Evolutionary conservation across 805 yeast genomes (phyloP).

Genomic region (Candida maesae): DNA sequence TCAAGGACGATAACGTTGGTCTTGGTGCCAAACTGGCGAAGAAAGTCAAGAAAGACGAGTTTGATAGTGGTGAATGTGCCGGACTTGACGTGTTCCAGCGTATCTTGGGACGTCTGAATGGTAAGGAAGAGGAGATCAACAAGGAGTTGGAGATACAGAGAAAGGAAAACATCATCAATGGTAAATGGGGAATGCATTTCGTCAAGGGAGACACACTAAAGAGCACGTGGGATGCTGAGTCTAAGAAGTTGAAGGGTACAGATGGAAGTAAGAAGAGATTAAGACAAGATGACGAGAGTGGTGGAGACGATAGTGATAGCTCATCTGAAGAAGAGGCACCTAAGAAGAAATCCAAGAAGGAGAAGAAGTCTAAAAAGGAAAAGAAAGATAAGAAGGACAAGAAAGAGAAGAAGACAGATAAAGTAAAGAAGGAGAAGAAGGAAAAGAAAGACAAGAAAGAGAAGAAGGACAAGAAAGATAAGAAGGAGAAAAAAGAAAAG

Average conservation of each 20-base stretch:
- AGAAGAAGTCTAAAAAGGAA: conserved; percentile 27
- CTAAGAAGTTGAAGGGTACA: conserved; percentile 33
- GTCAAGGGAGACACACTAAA: conserved; percentile 78
- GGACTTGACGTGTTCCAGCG: conserved; percentile 94
- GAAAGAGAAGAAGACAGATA: conserved; percentile 26
- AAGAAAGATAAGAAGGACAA: conserved; percentile 26
- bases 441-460: conserved; percentile 30
- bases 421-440: conserved; percentile 26
- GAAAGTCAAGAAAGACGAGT: conserved; percentile 57
- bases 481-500: conserved; percentile 28
- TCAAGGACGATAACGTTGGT: conserved; percentile 82
- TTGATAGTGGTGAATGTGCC: conserved; percentile 78
- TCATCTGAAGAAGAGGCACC: conserved; percentile 15
- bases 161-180: conserved; percentile 67
- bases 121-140: conserved; percentile 65
- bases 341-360: conserved; percentile 25
- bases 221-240: conserved; percentile 77
- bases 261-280: conserved; percentile 23
- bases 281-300: conserved; percentile 27
- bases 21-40: conserved; percentile 78
- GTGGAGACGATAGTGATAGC: conserved; percentile 9
- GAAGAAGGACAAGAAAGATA: conserved; percentile 28
- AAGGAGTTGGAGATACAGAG: conserved; percentile 67
- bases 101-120: conserved; percentile 83
- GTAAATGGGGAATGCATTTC: conserved; percentile 85